Evolutionary conservation across 192 early-diverging fungal genomes (phyloP).

Genomic region (Entophlyctis luteolus): DNA sequence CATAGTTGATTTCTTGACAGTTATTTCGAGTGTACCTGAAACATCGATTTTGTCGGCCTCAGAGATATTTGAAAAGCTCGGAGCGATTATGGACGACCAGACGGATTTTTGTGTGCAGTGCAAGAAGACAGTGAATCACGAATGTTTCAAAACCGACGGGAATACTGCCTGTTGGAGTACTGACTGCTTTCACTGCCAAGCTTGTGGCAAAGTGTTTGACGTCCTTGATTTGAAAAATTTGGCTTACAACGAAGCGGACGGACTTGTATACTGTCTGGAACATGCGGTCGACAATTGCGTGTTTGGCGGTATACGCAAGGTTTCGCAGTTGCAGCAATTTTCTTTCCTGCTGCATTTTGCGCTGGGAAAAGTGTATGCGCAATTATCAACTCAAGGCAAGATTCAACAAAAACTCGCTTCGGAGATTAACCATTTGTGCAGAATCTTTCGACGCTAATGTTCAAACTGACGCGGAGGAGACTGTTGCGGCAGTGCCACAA

Average conservation of each 20-base stretch:
- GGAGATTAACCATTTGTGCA: neutral
- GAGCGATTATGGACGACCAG: slow-evolving; percentile 51
- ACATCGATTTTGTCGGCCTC: neutral
- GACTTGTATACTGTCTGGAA: slow-evolving; percentile 27
- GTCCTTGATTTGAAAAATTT: neutral
- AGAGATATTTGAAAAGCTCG: slow-evolving; percentile 32
- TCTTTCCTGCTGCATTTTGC: slow-evolving; percentile 81
- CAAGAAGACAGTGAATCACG: slow-evolving; percentile 77
- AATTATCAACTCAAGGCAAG: slow-evolving; percentile 56
- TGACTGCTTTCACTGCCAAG: slow-evolving; percentile 74
- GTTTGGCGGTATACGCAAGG: slow-evolving; percentile 50
- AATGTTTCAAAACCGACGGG: slow-evolving; percentile 65
- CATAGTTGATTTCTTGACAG: slow-evolving; percentile 70
- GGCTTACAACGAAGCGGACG: slow-evolving; percentile 5
- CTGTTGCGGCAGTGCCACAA: neutral
- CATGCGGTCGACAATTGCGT: slow-evolving; percentile 17
- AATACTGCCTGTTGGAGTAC: slow-evolving; percentile 61
- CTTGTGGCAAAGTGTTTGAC: slow-evolving; percentile 45
- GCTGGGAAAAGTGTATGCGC: slow-evolving; percentile 71
- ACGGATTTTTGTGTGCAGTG: slow-evolving; percentile 81
- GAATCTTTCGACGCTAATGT: neutral
- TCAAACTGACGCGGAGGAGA: neutral
- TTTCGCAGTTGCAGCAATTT: slow-evolving; percentile 89
- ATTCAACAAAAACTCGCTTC: slow-evolving; percentile 12
- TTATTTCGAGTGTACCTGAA: slow-evolving; percentile 41